Base-by-base conservation (phyloP, 2,329 filamentous ascomycete species). In the Diaporthe velutina region DNA sequence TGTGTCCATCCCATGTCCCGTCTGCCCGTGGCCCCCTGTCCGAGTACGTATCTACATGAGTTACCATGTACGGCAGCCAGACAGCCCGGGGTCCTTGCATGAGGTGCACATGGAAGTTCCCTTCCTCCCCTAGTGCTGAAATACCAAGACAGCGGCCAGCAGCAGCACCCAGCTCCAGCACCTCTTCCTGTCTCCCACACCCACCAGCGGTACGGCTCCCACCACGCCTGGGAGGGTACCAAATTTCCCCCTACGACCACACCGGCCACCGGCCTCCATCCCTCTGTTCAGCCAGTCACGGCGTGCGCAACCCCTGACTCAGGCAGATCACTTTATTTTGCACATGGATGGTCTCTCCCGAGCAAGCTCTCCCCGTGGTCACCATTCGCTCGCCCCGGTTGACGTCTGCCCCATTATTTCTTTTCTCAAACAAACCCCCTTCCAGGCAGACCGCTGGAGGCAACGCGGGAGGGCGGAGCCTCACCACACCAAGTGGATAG, bases 301-400 rank as follows among this genome's bases (percentile, higher is more conserved):
- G 58, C 48, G 72, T 70, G 15, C 45, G 60, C 74, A 76, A 70
- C 72, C 72, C 74, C 74, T 74, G 67, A 68, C 58, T 50, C 67
- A 72, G 74, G 72, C 60, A 74, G 68, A 66, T 64, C 48, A 50
- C 50, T 60, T 55, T 57, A 71, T 67, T 52, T 25, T 58, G 58
- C 58, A 72, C 61, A 66, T 73, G 57, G 71, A n/a, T 55, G 50
- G 45, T 40, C 64, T 25, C 40, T 61, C 45, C 73, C 52, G 68
- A 76, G 50, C 35, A 76, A 67, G 74, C 72, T 74, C 52, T 74
- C 60, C 42, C 45, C 55, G 30, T 58, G 40, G 54, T 30, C 57
- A 42, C 40, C 33, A 60, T 74, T 74, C 67, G 71, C 71, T 38
- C 38, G 48, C 73, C 50, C 50, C 48, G 33, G 45, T 71, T 58